Evolutionary conservation across 2,329 filamentous ascomycete genomes (phyloP).

Genomic region (Colletotrichum sublineola): DNA sequence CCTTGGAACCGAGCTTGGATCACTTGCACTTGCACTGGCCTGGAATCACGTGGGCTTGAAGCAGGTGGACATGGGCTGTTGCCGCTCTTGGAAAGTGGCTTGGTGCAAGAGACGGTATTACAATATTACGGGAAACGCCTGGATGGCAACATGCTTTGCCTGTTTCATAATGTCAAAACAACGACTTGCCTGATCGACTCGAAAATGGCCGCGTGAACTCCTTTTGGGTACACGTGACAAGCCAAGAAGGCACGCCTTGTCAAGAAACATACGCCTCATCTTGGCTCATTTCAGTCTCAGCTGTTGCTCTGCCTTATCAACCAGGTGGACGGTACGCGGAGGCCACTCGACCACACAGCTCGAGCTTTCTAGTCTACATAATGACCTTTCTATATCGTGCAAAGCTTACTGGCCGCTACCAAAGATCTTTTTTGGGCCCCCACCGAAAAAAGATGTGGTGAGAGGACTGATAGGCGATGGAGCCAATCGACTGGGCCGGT

Average conservation of each 20-base stretch:
- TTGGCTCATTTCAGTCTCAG: slow-evolving; percentile 18
- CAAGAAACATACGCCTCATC: not conserved
- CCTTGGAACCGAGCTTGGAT: not conserved
- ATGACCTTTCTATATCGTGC: slow-evolving; percentile 3
- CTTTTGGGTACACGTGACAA: not conserved
- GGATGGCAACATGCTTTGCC: not conserved
- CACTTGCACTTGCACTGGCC: not conserved
- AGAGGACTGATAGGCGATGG: not conserved
- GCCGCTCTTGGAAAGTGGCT: not conserved
- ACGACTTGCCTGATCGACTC: not conserved
- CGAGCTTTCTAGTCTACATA: slow-evolving; percentile 12
- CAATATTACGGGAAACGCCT: not conserved
- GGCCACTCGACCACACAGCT: slow-evolving; percentile 12
- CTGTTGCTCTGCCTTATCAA: slow-evolving; percentile 13
- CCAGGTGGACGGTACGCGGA: slow-evolving; percentile 4
- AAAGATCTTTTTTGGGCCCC: not conserved
- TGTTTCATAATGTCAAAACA: not conserved
- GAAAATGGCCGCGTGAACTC: not conserved
- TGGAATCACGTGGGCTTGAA: not conserved
- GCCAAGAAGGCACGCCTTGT: not conserved
- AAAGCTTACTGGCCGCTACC: slow-evolving; percentile 9
- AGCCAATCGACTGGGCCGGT: slow-evolving; percentile 20
- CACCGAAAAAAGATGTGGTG: slow-evolving; percentile 36
- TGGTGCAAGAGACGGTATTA: not conserved
- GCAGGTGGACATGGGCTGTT: not conserved